Conservation (phyloP, 441 rosid species). For the Adansonia grandidieri region DNA sequence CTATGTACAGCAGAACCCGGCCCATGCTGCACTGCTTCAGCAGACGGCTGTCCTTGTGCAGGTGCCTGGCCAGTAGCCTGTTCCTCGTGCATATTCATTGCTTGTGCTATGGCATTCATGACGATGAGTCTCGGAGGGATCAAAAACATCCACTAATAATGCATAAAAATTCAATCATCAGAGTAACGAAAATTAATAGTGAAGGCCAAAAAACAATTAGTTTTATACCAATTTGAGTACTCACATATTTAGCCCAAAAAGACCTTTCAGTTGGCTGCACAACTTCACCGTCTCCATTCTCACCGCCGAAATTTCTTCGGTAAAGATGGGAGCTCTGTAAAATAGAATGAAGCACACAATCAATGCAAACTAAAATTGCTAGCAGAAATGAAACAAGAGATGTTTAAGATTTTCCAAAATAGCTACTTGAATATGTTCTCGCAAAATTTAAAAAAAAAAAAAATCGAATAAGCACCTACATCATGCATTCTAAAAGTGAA, state of each 20-base stretch:
- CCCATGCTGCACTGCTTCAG: constrained; percentile 51
- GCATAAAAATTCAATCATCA: constrained; percentile 10
- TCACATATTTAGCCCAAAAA: constrained; percentile 96
- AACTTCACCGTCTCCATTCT: constrained; percentile 70
- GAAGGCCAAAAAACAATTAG: background rate
- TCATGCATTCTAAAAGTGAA: background rate
- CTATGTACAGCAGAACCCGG: constrained; percentile 61
- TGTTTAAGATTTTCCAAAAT: background rate
- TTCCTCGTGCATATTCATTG: constrained; percentile 83
- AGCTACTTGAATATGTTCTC: background rate
- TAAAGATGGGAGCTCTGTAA: constrained; percentile 74
- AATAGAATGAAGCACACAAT: background rate
- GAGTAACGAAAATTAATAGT: background rate
- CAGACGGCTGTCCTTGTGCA: constrained; percentile 49
- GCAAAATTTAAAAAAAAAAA: background rate
- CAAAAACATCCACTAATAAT: constrained; percentile 87
- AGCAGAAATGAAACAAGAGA: background rate
- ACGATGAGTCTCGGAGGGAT: constrained; percentile 87
- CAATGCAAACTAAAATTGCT: background rate
- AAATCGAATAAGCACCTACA: background rate
- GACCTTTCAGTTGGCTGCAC: constrained; percentile 79
- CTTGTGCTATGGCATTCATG: constrained; percentile 93
- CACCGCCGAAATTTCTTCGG: constrained; percentile 66
- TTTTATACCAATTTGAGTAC: constrained; percentile 31
- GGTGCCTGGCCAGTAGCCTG: constrained; percentile 63